A percentile compares a stretch with the other conserved stretches of the same genome.
Conservation (phyloP, 78 protist genomes). For the Dictyostelium discoideum region dicty_2.7 NC_007088.5:8317001-8317500, state of each 20-base stretch:
- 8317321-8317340: not conserved
- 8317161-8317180: not conserved
- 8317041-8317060: not conserved
- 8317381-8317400: not conserved
- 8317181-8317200: not conserved
- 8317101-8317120: not conserved
- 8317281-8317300: not conserved
- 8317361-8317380: not conserved
- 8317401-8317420: not conserved
- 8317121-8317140: too few relatives aligned
- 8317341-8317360: not conserved
- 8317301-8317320: not conserved
- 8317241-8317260: not conserved
- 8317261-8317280: not conserved
- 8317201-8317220: not conserved
- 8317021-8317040: not conserved
- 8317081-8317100: not conserved
- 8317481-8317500: not conserved
- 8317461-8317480: not conserved
- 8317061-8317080: not conserved
- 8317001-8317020: not conserved
- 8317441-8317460: not conserved
- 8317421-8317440: not conserved
- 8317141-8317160: too few relatives aligned
- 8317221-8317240: not conserved